A percentile compares a stretch with the other conserved stretches of the same genome.
Evolutionary conservation across 768 basidiomycete genomes (phyloP).

Genomic region (Termitomyces sp.): DNA sequence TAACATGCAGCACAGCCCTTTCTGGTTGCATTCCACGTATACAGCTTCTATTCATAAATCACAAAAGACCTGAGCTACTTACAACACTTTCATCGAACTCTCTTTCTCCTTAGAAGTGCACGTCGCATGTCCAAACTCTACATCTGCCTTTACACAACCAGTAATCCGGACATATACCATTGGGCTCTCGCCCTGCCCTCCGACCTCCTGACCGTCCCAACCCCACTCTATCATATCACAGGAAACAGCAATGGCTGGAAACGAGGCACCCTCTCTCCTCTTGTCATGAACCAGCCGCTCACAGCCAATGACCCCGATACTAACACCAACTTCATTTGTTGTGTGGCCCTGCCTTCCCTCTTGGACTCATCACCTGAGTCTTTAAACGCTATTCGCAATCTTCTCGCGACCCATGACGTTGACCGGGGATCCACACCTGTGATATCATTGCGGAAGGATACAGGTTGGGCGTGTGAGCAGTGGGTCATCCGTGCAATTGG

Average conservation of each 20-base stretch:
- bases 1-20: too few relatives aligned
- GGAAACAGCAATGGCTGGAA: conserved; percentile 7
- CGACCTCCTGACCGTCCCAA: neutral
- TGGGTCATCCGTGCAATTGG: conserved; percentile 1
- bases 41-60: too few relatives aligned
- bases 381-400: neutral
- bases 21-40: too few relatives aligned
- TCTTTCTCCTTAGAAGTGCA: too few relatives aligned
- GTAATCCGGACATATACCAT: neutral
- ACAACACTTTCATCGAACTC: too few relatives aligned
- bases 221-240: conserved; percentile 7
- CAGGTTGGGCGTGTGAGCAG: conserved; percentile 1
- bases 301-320: neutral
- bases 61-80: too few relatives aligned
- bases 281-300: conserved; percentile 3
- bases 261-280: conserved; percentile 5
- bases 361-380: neutral
- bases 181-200: neutral
- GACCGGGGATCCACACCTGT: conserved; percentile 2
- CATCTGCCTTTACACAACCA: conserved; percentile 2
- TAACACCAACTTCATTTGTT: neutral
- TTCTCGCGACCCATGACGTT: neutral
- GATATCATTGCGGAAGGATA: neutral
- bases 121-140: neutral
- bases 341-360: neutral